Base-by-base conservation (phyloP, 768 basidiomycete species). In the Boletus reticulatus region DNA sequence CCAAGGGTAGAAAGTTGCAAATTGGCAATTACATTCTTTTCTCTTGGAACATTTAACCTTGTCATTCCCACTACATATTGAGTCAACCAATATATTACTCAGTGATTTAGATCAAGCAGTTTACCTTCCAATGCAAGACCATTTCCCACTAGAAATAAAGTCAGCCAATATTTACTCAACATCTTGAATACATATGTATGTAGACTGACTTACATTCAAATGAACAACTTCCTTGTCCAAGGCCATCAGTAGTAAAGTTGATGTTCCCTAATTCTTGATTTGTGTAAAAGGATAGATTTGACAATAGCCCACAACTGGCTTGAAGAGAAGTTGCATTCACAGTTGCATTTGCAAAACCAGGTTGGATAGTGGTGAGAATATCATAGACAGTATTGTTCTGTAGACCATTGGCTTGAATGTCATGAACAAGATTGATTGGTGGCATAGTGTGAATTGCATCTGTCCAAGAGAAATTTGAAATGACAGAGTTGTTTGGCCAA, bases 371-470 rank as follows among this genome's bases (percentile, higher is more conserved):
- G 10, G 12, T 19, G 1, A 65, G 7, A 12, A 29, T 38, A 24
- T 63, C 62, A 59, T 63, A 66, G 5, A 64, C 8, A 0, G 53
- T 50, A 7, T 57, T 65, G 19, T 62, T 53, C 3, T 48, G 9
- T 0, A 65, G 41, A n/a, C 64, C 63, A 47, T 13, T 31, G 0
- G 50, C 55, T 4, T 48, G 45, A 7, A 57, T 9, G 9, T 27
- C 19, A 12, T 37, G 1, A 2, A 62, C 12, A 13, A 32, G 19
- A n/a, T 1, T 43, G 6, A 10, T 43, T 20, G 63, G 32, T 41
- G 62, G 52, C 19, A 48, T 27, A 34, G 29, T 27, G 16, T 47
- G 37, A 14, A 32, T 22, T 27, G 39, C 4, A 11, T 6, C 3
- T 41, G 8, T 5, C 62, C 62, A 63, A 4, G 10, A 5, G 0